These are phyloP conservation scores for Irpex sp. DNA, from an alignment of 1,284 basidiomycete genomes.

Conservation along the genomic window DNA sequence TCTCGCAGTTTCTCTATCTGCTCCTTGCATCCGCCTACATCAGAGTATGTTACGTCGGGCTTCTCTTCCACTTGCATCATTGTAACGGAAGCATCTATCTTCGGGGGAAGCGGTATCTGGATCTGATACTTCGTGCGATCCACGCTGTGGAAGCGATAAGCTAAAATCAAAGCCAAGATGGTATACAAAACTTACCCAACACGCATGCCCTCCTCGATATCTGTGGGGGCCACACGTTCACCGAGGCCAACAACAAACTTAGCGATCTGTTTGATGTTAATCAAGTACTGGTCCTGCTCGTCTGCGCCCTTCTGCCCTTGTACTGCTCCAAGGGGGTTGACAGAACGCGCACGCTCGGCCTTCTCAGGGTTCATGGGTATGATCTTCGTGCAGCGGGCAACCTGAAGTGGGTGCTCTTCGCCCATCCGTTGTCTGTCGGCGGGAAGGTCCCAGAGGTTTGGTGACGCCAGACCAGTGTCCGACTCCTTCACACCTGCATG, in stretches of 20 bases:
- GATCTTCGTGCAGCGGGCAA: conserved; percentile 98
- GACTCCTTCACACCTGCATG: conserved; percentile 88
- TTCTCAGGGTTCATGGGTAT: conserved; percentile 77
- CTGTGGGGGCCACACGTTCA: conserved; percentile 94
- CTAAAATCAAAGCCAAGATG: not conserved
- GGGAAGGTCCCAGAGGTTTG: conserved; percentile 94
- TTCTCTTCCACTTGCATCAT: conserved; percentile 99
- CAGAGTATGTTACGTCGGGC: conserved; percentile 97
- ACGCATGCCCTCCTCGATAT: conserved; percentile 99
- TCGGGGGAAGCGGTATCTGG: conserved; percentile 99
- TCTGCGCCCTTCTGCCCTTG: conserved; percentile 90
- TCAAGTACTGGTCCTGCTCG: conserved; percentile 98
- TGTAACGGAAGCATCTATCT: conserved; percentile 98
- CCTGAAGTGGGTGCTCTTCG: conserved; percentile 92
- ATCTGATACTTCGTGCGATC: conserved; percentile 98
- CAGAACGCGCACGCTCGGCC: conserved; percentile 69
- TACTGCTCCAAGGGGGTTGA: conserved; percentile 69
- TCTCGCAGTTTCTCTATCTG: conserved; percentile 99
- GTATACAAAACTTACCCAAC: conserved; percentile 70
- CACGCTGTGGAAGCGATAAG: conserved; percentile 45
- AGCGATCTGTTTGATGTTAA: conserved; percentile 99
- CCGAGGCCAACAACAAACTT: conserved; percentile 99
- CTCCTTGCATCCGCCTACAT: conserved; percentile 98
- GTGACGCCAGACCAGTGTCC: conserved; percentile 95
- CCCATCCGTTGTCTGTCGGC: conserved; percentile 88